Evolutionary conservation across 2,329 filamentous ascomycete genomes (phyloP), one percentile per base, ranked within the genome.

Genomic region (Bertia moriformis): DNA sequence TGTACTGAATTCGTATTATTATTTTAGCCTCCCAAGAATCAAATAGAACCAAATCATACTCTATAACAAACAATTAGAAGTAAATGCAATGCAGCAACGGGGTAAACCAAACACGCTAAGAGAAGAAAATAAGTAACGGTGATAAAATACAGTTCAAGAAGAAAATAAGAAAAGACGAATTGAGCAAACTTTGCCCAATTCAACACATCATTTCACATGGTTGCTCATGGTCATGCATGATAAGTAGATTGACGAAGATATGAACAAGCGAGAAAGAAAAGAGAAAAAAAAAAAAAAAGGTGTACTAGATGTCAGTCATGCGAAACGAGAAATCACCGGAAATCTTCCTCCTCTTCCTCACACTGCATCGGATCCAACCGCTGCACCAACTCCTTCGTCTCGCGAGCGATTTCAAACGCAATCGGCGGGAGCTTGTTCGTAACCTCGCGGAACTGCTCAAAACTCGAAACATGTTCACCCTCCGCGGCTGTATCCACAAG

Each of bases 351-450:
- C 7, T 13, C 12, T 14, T 17, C 32, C 7, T 17, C 7, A 13
- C 15, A 13, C 10, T 35, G 10, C 32, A 7, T 29, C 10, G n/a
- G 40, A 43, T 70, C 66, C 20, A 69, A 55, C 27, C 62, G 55
- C 17, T 66, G 56, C 7, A 69, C 65, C 41, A 72, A 52, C 46
- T 71, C 75, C 58, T 78, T 79, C 18, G 73, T 75, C 48, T 76
- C 71, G 40, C 73, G 62, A 2, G 74, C 75, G 47, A 78, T 73
- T 51, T 75, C 71, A 52, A 80, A 80, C 7, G 74, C 74, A 44
- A 79, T 63, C 2, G 74, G 74, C 3, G 74, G 74, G 15, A 81
- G 57, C 37, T 63, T 63, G 44, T 66, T 65, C 24, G 61, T 68
- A 44, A 68, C 61, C 13, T 46, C 38, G 43, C 46, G 50, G 51